Percentiles rank a stretch among this genome's conserved stretches.
These are phyloP conservation scores for Euphorbia lathyris DNA, from an alignment of 345 rosid species.

Conservation along the genomic window DNA sequence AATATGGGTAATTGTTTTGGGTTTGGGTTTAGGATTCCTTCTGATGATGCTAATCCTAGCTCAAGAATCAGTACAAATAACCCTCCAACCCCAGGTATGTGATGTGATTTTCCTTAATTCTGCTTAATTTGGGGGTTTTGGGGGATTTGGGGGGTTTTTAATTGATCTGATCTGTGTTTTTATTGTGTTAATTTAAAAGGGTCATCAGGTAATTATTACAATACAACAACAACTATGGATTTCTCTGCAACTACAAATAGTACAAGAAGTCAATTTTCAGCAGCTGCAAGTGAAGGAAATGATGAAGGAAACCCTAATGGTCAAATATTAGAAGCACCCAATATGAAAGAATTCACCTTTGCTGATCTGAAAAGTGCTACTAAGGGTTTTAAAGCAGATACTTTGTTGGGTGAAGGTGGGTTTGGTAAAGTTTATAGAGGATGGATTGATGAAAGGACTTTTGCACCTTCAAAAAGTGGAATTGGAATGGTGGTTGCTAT, in stretches of 20 bases:
- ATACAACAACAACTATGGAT: conserved; percentile 31
- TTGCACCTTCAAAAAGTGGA: conserved; percentile 54
- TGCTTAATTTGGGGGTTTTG: not conserved
- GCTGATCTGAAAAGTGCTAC: conserved; percentile 60
- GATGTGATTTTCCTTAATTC: not conserved
- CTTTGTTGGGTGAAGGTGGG: conserved; percentile 76
- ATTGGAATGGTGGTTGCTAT: conserved; percentile 67
- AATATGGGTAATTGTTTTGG: conserved; percentile 46
- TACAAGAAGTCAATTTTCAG: conserved; percentile 42
- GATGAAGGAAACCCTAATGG: conserved; percentile 24
- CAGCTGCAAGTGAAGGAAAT: conserved; percentile 35
- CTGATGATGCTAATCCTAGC: conserved; percentile 2
- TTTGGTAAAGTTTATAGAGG: conserved; percentile 86
- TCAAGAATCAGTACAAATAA: conserved; percentile 2
- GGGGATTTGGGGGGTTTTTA: not conserved
- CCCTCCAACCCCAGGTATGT: conserved; percentile 28
- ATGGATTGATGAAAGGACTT: conserved; percentile 63
- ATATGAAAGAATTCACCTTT: conserved; percentile 54
- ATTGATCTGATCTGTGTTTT: not conserved
- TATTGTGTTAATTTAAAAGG: conserved; percentile 7
- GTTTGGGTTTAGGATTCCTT: conserved; percentile 8
- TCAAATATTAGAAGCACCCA: conserved; percentile 32
- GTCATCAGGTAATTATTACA: conserved; percentile 20
- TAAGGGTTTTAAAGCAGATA: conserved; percentile 54
- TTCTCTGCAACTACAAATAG: conserved; percentile 36